These are phyloP conservation scores for Xerocomus nothofagi DNA, from an alignment of 1,284 basidiomycete species.

Conservation along the genomic window DNA sequence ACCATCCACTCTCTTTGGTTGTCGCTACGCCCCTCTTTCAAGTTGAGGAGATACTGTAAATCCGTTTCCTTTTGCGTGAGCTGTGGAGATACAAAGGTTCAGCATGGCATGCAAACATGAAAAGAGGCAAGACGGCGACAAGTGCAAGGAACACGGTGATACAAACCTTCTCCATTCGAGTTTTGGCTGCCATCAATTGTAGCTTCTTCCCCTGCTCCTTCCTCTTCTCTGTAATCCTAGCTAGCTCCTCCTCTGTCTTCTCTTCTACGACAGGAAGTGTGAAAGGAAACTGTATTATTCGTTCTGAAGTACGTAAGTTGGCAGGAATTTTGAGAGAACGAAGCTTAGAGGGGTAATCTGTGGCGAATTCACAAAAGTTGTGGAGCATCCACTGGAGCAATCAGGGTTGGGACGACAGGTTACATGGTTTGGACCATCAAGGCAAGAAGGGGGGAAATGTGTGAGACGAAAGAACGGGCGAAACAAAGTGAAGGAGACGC, in stretches of 20 bases:
- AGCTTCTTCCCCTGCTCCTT: slow-evolving; percentile 85
- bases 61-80: slow-evolving; percentile 82
- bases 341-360: slow-evolving; percentile 75
- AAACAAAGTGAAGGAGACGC: slow-evolving; percentile 19
- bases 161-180: slow-evolving; percentile 81
- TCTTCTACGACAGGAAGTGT: slow-evolving; percentile 69
- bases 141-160: background rate
- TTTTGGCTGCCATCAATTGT: slow-evolving; percentile 91
- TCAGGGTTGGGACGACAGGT: background rate
- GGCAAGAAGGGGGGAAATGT: background rate
- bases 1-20: slow-evolving; percentile 78
- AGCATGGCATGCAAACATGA: background rate
- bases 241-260: slow-evolving; percentile 90
- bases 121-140: background rate
- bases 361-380: slow-evolving; percentile 83
- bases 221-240: slow-evolving; percentile 73
- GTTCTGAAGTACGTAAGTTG: slow-evolving; percentile 64
- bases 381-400: slow-evolving; percentile 80
- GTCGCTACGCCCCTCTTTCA: slow-evolving; percentile 71
- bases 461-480: background rate
- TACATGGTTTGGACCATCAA: background rate
- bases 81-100: slow-evolving; percentile 36
- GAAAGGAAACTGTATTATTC: slow-evolving; percentile 87
- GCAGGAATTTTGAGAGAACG: slow-evolving; percentile 54
- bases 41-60: slow-evolving; percentile 65